Base-by-base conservation (phyloP, 2,329 filamentous ascomycete species). In the Clonostachys rhizophaga region DNA sequence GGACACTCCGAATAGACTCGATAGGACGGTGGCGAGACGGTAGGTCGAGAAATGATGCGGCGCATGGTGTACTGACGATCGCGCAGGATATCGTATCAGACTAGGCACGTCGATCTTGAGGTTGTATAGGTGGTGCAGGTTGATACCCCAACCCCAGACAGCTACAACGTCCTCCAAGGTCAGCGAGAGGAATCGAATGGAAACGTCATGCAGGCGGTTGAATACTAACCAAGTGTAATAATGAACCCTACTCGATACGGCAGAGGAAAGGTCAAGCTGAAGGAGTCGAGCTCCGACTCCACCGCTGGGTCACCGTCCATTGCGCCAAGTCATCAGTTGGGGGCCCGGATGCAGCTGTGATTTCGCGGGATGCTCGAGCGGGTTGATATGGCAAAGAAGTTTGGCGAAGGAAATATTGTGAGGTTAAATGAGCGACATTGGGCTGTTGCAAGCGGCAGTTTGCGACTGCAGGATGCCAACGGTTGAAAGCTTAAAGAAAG, bases 71-170 rank as follows among this genome's bases (percentile, higher is more conserved):
- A 83, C 71, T 44, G 84, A 87, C 45, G 83, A 71, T 54, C 90
- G 87, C 40, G 79, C 72, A 37, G 91, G 90, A 66, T 97, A 97
- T 65, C 88, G 85, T 58, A 97, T 89, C 49, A 97, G 78, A 34
- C 83, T 76, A 17, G 90, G 88, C 47, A 95, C 88, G 67, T 96
- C 90, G 71, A 99, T 95, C 63, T 87, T 87, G 59, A 84, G 75
- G 49, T 82, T 69, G 58, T 86, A 78, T 50, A 97, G 83, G 69
- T 89, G 91, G 63, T 96, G 91, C 39, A 97, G 81, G 71, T 96
- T 97, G 57, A 87, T 68, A 54, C 86, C 91, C 91, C 92, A 99
- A 64, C 89, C 91, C 92, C 92, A 97, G 60, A 95, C 85, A 56
- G 89, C 91, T 95, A 55, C 50, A 17, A 10, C 24, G 24, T 8